Percentiles rank a stretch among this genome's conserved stretches.
These are phyloP conservation scores for Vicia villosa DNA, from an alignment of 306 rosid genomes.

Conservation along the genomic window DNA sequence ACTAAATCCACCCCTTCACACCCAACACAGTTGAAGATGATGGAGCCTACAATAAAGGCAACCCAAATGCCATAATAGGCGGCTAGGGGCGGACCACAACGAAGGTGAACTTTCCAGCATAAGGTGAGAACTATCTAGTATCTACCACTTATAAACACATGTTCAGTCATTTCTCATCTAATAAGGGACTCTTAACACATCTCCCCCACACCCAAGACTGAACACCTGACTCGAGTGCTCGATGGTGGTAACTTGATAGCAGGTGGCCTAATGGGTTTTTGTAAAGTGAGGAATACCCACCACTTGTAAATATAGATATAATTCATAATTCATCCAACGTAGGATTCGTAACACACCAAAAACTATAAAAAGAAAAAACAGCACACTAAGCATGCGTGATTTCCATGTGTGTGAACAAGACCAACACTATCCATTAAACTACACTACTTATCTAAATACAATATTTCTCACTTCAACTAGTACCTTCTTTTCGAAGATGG, in stretches of 20 bases:
- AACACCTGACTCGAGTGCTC: background rate
- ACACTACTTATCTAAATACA: background rate
- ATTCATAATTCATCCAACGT: background rate
- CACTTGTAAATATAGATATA: background rate
- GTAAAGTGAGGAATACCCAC: background rate
- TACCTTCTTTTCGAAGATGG: background rate
- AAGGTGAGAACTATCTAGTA: background rate
- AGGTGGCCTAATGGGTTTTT: background rate
- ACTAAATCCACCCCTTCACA: too few species aligned
- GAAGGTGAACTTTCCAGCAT: too few species aligned
- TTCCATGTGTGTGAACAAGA: constrained; percentile 12
- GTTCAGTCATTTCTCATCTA: background rate
- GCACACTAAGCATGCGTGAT: background rate
- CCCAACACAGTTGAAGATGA: too few species aligned
- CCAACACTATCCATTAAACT: background rate
- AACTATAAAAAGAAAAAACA: background rate
- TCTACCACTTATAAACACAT: background rate
- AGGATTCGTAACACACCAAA: background rate
- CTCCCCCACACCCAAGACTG: background rate
- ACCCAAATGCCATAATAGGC: too few species aligned
- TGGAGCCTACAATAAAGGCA: too few species aligned
- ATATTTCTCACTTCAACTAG: background rate
- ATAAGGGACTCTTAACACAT: background rate
- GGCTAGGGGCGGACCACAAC: too few species aligned
- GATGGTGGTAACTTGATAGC: background rate